A percentile compares a stretch with the other conserved stretches of the same genome.
Conservation (phyloP, 176 grass and related monocot species). For the Oryza officinalis region DNA sequence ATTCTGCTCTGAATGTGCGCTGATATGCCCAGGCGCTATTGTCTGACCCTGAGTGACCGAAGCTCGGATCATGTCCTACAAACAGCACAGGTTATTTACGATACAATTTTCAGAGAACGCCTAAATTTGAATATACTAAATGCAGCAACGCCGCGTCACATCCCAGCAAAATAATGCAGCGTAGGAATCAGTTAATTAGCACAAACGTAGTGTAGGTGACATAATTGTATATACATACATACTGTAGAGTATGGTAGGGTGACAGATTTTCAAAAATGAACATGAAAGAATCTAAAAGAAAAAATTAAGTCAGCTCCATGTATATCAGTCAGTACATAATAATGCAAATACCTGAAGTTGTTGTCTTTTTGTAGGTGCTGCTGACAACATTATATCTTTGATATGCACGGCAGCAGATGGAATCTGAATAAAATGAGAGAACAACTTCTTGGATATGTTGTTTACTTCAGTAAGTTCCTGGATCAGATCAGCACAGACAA, state of each 20-base stretch:
- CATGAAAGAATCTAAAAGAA: slow-evolving; percentile 23
- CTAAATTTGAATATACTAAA: slow-evolving; percentile 2
- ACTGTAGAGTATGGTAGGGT: not conserved
- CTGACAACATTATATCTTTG: slow-evolving; percentile 86
- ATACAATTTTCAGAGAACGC: not conserved
- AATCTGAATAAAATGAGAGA: slow-evolving; percentile 95
- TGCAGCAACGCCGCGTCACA: slow-evolving; percentile 1
- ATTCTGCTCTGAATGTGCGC: slow-evolving; percentile 41
- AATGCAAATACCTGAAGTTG: slow-evolving; percentile 71
- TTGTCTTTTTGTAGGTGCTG: slow-evolving; percentile 60
- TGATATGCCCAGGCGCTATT: slow-evolving; percentile 36
- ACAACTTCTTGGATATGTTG: slow-evolving; percentile 61
- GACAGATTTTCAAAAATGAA: slow-evolving; percentile 3
- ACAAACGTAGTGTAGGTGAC: not conserved
- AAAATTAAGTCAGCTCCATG: not conserved
- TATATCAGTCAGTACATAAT: slow-evolving; percentile 3
- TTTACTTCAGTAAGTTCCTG: slow-evolving; percentile 86
- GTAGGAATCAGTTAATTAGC: slow-evolving; percentile 19
- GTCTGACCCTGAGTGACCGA: slow-evolving; percentile 71
- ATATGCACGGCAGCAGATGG: slow-evolving; percentile 72
- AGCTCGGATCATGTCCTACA: slow-evolving; percentile 89
- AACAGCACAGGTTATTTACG: slow-evolving; percentile 14
- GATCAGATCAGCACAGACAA: slow-evolving; percentile 24
- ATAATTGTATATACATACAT: not conserved
- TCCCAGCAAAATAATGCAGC: slow-evolving; percentile 22